Evolutionary conservation across 176 grass and related monocot genomes (phyloP), one percentile per base, ranked within the genome.

Genomic region (Bothriochloa decipiens): DNA sequence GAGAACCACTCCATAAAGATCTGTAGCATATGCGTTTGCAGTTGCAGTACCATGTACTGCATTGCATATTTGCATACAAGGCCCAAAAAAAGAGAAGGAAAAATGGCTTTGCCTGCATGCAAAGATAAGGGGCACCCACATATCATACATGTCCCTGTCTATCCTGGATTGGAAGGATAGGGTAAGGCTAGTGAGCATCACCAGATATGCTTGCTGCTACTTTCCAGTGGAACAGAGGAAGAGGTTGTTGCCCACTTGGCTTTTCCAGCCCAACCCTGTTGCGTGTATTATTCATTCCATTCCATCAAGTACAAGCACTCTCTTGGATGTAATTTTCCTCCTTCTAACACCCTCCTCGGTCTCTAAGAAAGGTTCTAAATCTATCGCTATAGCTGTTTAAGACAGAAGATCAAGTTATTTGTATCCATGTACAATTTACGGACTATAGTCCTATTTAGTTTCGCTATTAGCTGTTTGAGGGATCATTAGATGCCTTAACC

Each of bases 171-270:
- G 39, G 74, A 72, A 85, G 69, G 36, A 78, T 60, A 82, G 67
- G 85, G 70, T 41, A 47, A 82, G 79, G 79, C 15, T 40, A 76
- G 86, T 23, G 61, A 72, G 52, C 10, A 82, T 77, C 68, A 62
- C 27, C 72, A 33, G 70, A 70, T 36, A 74, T 77, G 9, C 57
- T 42, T 75, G 17, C 78, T 57, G 65, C 65, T 40, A 39, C 25
- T 13, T 42, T 83, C 36, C 32, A 67, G 69, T 82, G 82, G 88
- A 85, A 78, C 33, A 73, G 55, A 4, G 65, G 20, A 71, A 73
- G 85, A 80, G n/a, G 81, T 72, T 49, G 74, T 79, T 87, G 33
- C 65, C 85, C 81, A 72, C 81, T 75, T 90, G 78, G 37, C 87
- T 90, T 90, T 90, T 66, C 68, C 77, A 45, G 8, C 58, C 41